Base-by-base conservation (phyloP, 78 protist genomes). In the Emiliania huxleyi region DNA sequence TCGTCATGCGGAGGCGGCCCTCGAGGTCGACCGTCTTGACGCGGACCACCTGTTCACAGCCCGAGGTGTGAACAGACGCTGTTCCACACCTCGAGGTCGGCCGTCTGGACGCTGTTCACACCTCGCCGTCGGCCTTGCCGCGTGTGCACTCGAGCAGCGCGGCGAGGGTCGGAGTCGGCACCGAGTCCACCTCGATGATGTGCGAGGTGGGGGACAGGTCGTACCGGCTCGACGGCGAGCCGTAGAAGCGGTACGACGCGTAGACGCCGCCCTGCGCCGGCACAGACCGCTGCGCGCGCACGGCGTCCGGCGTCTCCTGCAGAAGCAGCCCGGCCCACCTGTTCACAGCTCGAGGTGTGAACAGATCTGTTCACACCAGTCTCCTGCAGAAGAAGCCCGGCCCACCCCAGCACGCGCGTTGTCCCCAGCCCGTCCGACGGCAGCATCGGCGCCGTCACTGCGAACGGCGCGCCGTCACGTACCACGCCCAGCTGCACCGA, bases 121-220 rank as follows among this genome's bases (percentile, higher is more conserved):
- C n/a, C 38, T 52, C 79, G 21, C 87, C 93, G 42, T 33, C 46
- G 19, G 18, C 37, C 23, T 77, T 48, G 48, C 19, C 11, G 29
- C 21, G 0, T 40, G 88, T 40, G 26, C 2, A 37, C 19, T 15
- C 48, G 38, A 94, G 26, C 81, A 91, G 91, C n/a, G 69, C 56
- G 23, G 48, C 92, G 37, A 94, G 90, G 33, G 46, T 29, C n/a
- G 92, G 93, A n/a, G 93, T 91, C 48, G 49, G 75, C 83, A 25
- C 42, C 22, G 69, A 75, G 69, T 94, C 90, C 38, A 94, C 93
- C 46, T 91, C 94, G 4, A 89, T 46, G 43, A 94, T 91, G 75
- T 56, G 92, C 44, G 49, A 40, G 22, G 91, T 89, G 55, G 95
- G 90, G 26, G 62, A 43, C 21, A 94, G 93, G 8, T 87, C 94